Evolutionary conservation across 768 basidiomycete species (phyloP).

Genomic region (Boletus subcaerulescens): DNA sequence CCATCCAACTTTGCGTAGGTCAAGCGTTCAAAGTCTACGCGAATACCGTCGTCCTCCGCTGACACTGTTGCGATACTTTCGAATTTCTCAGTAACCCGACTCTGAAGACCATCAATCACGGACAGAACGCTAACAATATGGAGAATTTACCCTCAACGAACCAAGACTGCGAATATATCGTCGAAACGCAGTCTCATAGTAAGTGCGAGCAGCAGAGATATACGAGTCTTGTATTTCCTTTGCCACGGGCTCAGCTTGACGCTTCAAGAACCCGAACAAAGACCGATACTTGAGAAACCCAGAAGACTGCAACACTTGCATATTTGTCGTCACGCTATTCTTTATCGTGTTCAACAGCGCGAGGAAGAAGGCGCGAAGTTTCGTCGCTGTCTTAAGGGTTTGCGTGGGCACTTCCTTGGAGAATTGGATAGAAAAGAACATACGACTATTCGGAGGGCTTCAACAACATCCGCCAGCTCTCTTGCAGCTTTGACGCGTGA

Average conservation of each 20-base stretch:
- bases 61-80: slow-evolving; percentile 55
- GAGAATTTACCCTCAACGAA: slow-evolving; percentile 61
- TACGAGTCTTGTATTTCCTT: slow-evolving; percentile 88
- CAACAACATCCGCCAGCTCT: slow-evolving; percentile 77
- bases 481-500: slow-evolving; percentile 84
- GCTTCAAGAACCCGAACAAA: slow-evolving; percentile 81
- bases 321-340: slow-evolving; percentile 81
- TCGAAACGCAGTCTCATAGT: slow-evolving; percentile 94
- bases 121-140: neutral
- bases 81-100: slow-evolving; percentile 65
- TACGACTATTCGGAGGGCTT: slow-evolving; percentile 88
- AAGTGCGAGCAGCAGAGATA: slow-evolving; percentile 75
- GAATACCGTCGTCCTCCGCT: slow-evolving; percentile 38
- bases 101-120: slow-evolving; percentile 37
- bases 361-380: slow-evolving; percentile 84
- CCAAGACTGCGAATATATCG: slow-evolving; percentile 82
- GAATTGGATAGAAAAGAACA: slow-evolving; percentile 25
- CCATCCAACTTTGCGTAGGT: slow-evolving; percentile 73
- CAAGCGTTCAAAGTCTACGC: slow-evolving; percentile 55
- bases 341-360: slow-evolving; percentile 81
- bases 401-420: slow-evolving; percentile 1
- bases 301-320: slow-evolving; percentile 89
- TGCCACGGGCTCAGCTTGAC: slow-evolving; percentile 79
- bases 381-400: slow-evolving; percentile 73
- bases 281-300: slow-evolving; percentile 79